A percentile compares a stretch with the other conserved stretches of the same genome.
phyloP scores from a whole-genome alignment of 2,329 filamentous ascomycete genomes.

The Hypocreales sp. region DNA sequence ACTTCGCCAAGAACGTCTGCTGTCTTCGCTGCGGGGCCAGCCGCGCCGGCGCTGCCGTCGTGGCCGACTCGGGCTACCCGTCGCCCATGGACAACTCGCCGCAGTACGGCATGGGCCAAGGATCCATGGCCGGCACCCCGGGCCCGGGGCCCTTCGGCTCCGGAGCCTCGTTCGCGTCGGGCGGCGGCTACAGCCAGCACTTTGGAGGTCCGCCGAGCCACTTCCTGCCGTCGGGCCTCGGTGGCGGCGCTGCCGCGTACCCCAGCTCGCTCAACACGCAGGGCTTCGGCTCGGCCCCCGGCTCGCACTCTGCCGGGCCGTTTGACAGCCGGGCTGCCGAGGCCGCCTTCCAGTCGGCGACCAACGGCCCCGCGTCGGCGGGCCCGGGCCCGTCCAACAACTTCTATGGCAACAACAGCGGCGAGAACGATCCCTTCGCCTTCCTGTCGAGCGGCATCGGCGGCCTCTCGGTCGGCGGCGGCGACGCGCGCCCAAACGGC shows the following conservation, averaged over 20 bases:
- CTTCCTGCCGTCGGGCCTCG: conserved; percentile 78
- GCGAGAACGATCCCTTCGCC: conserved; percentile 61
- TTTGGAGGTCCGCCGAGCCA: conserved; percentile 80
- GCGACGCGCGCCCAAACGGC: conserved; percentile 48
- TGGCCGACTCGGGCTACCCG: conserved; percentile 84
- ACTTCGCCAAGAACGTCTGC: conserved; percentile 98
- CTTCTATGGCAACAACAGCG: conserved; percentile 43
- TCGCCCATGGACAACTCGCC: conserved; percentile 79
- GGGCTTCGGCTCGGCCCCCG: conserved; percentile 54
- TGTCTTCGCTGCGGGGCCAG: conserved; percentile 93
- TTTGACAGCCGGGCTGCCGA: conserved; percentile 92
- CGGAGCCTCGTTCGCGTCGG: conserved; percentile 51
- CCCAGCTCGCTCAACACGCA: conserved; percentile 68
- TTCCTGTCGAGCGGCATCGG: conserved; percentile 64
- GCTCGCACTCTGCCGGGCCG: conserved; percentile 67
- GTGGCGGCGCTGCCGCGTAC: conserved; percentile 53
- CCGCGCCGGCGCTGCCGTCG: conserved; percentile 82
- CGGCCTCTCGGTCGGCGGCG: conserved; percentile 54
- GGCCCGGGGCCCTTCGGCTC: conserved; percentile 65
- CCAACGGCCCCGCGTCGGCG: conserved; percentile 64
- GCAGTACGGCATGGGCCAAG: conserved; percentile 72
- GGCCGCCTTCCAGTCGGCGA: conserved; percentile 81
- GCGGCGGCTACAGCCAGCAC: conserved; percentile 56
- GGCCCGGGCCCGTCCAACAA: conserved; percentile 53
- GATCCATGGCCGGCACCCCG: conserved; percentile 72